Percentiles rank a stretch among this genome's conserved stretches.
phyloP scores from a whole-genome alignment of 129 eudicot species.

The Kitagawia praeruptora region DNA sequence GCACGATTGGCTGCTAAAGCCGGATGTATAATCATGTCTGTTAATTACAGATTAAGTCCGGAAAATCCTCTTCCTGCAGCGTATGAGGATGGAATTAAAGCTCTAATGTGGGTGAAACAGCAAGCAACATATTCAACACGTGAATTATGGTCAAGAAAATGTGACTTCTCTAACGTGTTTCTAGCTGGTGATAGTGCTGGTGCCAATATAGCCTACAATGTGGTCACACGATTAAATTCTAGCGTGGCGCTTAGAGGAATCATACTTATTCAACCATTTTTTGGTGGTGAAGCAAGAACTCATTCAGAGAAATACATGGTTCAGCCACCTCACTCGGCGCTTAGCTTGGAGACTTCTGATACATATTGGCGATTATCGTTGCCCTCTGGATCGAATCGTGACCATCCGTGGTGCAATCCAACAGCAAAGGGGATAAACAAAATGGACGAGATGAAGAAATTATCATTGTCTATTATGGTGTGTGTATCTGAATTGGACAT shows the following conservation, averaged over 20 bases:
- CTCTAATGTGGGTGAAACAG: constrained; percentile 37
- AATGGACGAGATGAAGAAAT: constrained; percentile 16
- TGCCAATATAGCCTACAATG: constrained; percentile 46
- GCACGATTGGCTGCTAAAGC: constrained; percentile 33
- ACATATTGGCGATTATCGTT: constrained; percentile 52
- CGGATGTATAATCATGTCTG: constrained; percentile 36
- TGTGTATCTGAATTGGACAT: constrained; percentile 54
- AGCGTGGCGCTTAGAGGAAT: constrained; percentile 22
- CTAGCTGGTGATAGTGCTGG: constrained; percentile 65
- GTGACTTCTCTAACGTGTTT: constrained; percentile 33
- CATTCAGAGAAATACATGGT: constrained; percentile 30
- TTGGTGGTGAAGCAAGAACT: constrained; percentile 49
- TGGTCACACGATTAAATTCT: constrained; percentile 20
- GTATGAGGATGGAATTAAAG: constrained; percentile 43
- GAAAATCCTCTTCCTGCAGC: constrained; percentile 56
- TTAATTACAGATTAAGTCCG: constrained; percentile 53
- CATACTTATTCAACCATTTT: constrained; percentile 50
- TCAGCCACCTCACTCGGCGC: constrained; percentile 33
- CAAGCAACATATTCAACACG: constrained; percentile 12
- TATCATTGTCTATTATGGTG: constrained; percentile 26
- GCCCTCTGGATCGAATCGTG: constrained; percentile 38
- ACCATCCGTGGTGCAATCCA: constrained; percentile 65
- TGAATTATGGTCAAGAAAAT: constrained; percentile 28
- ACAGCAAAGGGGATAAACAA: constrained; percentile 24
- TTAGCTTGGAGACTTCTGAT: constrained; percentile 41